Evolutionary conservation across 2,329 filamentous ascomycete genomes (phyloP).

Genomic region (Fusarium marasasianum): DNA sequence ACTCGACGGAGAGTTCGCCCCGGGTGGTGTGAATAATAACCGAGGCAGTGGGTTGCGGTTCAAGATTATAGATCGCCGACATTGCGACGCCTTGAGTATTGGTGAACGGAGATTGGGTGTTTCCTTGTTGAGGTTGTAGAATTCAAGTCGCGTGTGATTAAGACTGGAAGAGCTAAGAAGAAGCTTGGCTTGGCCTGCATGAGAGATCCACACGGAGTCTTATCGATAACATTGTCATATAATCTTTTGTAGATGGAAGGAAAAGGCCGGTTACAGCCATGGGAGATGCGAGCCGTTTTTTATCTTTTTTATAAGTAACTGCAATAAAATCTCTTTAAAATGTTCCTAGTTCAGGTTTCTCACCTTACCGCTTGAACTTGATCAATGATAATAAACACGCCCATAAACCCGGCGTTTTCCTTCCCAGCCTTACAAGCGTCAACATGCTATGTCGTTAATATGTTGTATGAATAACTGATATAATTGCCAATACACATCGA

Average conservation of each 20-base stretch:
- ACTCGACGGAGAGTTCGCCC: conserved; percentile 88
- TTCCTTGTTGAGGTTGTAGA: not conserved
- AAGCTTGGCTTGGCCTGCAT: conserved; percentile 19
- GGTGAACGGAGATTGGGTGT: not conserved
- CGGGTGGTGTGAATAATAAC: conserved; percentile 89
- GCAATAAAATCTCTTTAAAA: not conserved
- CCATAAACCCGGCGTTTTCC: not conserved
- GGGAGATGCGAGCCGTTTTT: not conserved
- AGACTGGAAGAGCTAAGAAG: conserved; percentile 9
- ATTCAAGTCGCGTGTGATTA: conserved; percentile 12
- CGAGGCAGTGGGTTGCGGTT: conserved; percentile 92
- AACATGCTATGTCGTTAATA: not conserved
- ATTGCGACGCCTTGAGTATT: conserved; percentile 57
- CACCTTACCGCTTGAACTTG: not conserved
- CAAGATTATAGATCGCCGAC: conserved; percentile 92
- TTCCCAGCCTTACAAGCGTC: not conserved
- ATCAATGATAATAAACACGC: not conserved
- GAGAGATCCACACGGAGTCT: conserved; percentile 5
- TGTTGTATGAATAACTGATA: not conserved
- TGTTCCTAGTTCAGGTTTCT: not conserved
- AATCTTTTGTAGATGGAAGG: not conserved
- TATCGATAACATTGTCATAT: conserved; percentile 20
- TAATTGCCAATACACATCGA: not conserved
- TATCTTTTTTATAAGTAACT: not conserved
- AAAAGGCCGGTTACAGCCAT: not conserved